phyloP scores from a whole-genome alignment of 768 basidiomycete genomes.

The Podaxis sp. region DNA sequence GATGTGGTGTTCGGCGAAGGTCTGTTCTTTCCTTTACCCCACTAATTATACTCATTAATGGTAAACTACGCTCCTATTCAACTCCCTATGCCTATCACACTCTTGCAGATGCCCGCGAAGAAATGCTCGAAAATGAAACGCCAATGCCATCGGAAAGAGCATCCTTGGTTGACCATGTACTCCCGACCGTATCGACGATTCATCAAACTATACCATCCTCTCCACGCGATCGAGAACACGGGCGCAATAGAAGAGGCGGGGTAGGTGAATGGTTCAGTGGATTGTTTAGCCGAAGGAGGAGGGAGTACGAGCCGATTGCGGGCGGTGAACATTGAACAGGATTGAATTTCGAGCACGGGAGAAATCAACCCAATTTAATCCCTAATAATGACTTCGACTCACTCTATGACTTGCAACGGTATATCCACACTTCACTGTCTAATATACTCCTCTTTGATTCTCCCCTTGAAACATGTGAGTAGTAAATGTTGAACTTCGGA shows the following conservation, averaged over 20 bases:
- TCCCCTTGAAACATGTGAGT: not conserved
- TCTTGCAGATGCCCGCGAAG: conserved; percentile 44
- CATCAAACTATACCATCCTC: conserved; percentile 30
- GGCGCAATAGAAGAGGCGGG: not conserved
- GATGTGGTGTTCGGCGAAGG: conserved; percentile 90
- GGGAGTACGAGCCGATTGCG: conserved; percentile 47
- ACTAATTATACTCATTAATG: not conserved
- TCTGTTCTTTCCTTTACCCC: conserved; percentile 24
- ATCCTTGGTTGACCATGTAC: conserved; percentile 3
- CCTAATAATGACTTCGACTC: not conserved
- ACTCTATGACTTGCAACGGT: not conserved
- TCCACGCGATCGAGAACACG: not conserved
- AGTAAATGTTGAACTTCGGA: not conserved
- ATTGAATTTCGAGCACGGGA: conserved; percentile 11
- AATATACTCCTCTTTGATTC: not conserved
- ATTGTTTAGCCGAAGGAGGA: conserved; percentile 39
- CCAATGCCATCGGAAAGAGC: conserved; percentile 39
- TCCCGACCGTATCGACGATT: conserved; percentile 20
- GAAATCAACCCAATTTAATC: not conserved
- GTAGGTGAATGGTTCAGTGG: conserved; percentile 44
- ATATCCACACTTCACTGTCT: not conserved
- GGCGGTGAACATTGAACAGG: conserved; percentile 29
- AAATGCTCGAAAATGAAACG: conserved; percentile 62
- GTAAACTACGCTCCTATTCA: too few species aligned
- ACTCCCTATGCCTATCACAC: not conserved